These are phyloP conservation scores for Phytophthora podocarpi DNA, from an alignment of 352 stramenopile species.

Conservation along the genomic window DNA sequence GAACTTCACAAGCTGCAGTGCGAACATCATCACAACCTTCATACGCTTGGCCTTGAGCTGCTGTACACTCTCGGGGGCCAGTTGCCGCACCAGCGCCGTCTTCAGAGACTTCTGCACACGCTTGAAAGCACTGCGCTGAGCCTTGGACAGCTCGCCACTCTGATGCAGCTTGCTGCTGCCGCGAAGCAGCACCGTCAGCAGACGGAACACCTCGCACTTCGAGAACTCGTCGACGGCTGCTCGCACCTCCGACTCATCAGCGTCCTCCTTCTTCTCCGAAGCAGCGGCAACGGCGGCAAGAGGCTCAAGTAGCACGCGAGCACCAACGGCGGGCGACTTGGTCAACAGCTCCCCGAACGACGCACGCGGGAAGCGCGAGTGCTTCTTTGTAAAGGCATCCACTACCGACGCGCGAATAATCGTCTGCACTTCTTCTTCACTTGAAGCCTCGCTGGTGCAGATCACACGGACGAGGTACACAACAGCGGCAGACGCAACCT, in stretches of 20 bases:
- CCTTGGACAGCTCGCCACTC: conserved; percentile 26
- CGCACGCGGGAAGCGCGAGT: conserved; percentile 71
- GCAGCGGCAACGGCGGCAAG: conserved; percentile 55
- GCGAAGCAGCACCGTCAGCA: conserved; percentile 66
- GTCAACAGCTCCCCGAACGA: conserved; percentile 74
- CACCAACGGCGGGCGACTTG: conserved; percentile 53
- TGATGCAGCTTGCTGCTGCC: conserved; percentile 32
- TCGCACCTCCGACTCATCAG: conserved; percentile 15
- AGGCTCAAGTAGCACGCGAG: conserved; percentile 61
- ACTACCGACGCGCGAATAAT: conserved; percentile 40
- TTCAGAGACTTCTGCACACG: conserved; percentile 40
- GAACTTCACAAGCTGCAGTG: conserved; percentile 70
- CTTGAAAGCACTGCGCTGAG: conserved; percentile 44
- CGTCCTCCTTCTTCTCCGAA: conserved; percentile 33
- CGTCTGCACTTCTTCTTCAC: conserved; percentile 31
- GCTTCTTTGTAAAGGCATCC: conserved; percentile 85
- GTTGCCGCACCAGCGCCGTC: conserved; percentile 48
- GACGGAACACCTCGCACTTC: conserved; percentile 75
- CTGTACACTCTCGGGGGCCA: conserved; percentile 44
- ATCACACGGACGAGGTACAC: conserved; percentile 70
- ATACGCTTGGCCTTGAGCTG: conserved; percentile 80
- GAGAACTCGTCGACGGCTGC: conserved; percentile 74
- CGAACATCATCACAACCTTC: conserved; percentile 71
- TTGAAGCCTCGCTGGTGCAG: conserved; percentile 22
- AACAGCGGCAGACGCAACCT: conserved; percentile 60